phyloP scores from a whole-genome alignment of 176 grass and related monocot genomes.

The Alopecurus myosuroides region DNA sequence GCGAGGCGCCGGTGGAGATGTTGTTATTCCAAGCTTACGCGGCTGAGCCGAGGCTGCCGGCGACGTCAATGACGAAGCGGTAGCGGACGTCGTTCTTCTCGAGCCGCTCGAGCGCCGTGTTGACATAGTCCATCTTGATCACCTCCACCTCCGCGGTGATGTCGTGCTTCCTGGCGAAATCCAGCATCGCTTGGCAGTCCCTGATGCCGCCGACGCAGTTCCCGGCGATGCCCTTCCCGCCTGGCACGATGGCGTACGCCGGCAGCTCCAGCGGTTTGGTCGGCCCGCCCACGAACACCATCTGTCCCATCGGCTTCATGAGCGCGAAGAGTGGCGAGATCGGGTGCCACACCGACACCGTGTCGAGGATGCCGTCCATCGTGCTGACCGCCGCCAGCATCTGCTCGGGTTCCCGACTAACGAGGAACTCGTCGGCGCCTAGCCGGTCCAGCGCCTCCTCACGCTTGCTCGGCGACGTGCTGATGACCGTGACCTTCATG shows the following conservation, averaged over 20 bases:
- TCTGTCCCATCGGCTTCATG: slow-evolving; percentile 52
- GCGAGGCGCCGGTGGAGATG: too few species aligned
- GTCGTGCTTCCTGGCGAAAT: slow-evolving; percentile 51
- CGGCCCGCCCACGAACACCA: slow-evolving; percentile 55
- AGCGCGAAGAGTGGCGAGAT: slow-evolving; percentile 41
- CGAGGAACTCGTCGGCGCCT: slow-evolving; percentile 58
- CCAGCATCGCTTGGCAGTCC: slow-evolving; percentile 65
- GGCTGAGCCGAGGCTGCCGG: slow-evolving; percentile 18
- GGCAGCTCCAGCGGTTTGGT: slow-evolving; percentile 59
- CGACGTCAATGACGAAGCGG: slow-evolving; percentile 59
- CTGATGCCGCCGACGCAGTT: slow-evolving; percentile 47
- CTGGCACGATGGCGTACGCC: slow-evolving; percentile 42
- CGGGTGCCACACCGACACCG: slow-evolving; percentile 61
- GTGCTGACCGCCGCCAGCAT: slow-evolving; percentile 37
- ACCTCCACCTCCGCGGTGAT: slow-evolving; percentile 63
- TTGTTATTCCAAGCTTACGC: not conserved
- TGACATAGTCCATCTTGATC: slow-evolving; percentile 64
- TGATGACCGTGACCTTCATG: slow-evolving; percentile 69
- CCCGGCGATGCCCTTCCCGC: slow-evolving; percentile 53
- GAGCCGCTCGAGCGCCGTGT: slow-evolving; percentile 59
- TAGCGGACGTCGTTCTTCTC: slow-evolving; percentile 63
- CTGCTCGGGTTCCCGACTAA: slow-evolving; percentile 50
- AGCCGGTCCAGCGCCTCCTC: slow-evolving; percentile 52
- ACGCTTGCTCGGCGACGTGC: slow-evolving; percentile 46
- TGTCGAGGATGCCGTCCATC: slow-evolving; percentile 71